These are phyloP conservation scores for Physcomitrellopsis africana DNA, from an alignment of 225 moss, liverwort and hornwort species.

Conservation along the genomic window DNA sequence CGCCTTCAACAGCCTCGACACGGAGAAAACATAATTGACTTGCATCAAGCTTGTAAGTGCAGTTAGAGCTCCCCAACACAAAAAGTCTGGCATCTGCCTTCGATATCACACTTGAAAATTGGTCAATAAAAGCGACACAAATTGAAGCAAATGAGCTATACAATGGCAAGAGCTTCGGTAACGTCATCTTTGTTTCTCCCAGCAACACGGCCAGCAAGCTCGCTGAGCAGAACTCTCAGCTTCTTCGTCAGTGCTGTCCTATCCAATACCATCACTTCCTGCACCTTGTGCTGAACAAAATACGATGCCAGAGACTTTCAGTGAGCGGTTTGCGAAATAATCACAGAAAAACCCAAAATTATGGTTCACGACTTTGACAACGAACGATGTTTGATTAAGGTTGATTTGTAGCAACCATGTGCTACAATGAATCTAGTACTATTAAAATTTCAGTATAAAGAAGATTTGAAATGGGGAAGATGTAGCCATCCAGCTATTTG, in stretches of 20 bases:
- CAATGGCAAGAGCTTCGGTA: conserved; percentile 69
- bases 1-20: conserved; percentile 17
- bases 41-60: conserved; percentile 27
- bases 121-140: conserved; percentile 18
- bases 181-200: conserved; percentile 83
- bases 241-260: conserved; percentile 70
- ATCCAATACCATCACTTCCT: conserved; percentile 54
- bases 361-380: background rate
- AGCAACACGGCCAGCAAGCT: conserved; percentile 71
- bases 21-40: conserved; percentile 8
- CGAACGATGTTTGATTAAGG: background rate
- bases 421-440: conserved; percentile 10
- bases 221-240: conserved; percentile 62
- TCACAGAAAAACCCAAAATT: background rate
- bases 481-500: background rate
- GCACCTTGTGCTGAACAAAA: conserved; percentile 62
- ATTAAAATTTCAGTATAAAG: conserved; percentile 3
- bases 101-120: background rate
- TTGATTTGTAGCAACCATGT: background rate
- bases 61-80: conserved; percentile 16
- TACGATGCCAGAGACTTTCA: conserved; percentile 16
- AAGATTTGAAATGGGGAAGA: conserved; percentile 12
- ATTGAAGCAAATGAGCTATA: conserved; percentile 38
- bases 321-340: conserved; percentile 10
- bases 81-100: conserved; percentile 2